Evolutionary conservation across 495 filamentous ascomycete genomes (phyloP), one percentile per base, ranked within the genome.

Genomic region (Amorphotheca resinae): DNA sequence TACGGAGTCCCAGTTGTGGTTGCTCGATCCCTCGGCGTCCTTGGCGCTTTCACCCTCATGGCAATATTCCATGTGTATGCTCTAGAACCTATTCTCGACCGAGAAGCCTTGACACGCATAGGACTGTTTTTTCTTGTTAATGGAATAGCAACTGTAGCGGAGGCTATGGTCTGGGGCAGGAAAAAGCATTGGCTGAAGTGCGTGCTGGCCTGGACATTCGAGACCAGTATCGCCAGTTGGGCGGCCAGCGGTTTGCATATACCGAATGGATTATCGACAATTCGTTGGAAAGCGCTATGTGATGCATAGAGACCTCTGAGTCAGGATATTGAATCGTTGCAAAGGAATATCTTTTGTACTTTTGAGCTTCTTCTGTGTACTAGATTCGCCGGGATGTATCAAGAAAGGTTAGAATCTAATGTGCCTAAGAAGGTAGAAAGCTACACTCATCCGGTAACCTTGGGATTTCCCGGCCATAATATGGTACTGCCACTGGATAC

Each of bases 81-180:
- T 4, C 23, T 64, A 22, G 41, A 43, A 15, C 59, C 61, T 1
- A 50, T 64, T 34, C 37, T 64, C 7, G 30, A 26, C 9, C 20
- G 22, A 14, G 49, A 55, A 35, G 54, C 49, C 6, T 33, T 56
- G 22, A 42, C 33, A 21, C 47, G 61, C 17, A 48, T 64, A 18
- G 54, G 45, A 18, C 7, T 57, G 17, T 64, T 64, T 43, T 64
- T 64, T 38, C 25, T 61, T 17, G 28, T 52, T 14, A 64, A 64
- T 38, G 61, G 61, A 3, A 34, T 62, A 6, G 50, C 45, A n/a
- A 61, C 59, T 0, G 53, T 64, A 1, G 9, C 41, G 0, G 61
- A 64, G 33, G 52, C 48, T 6, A 47, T 45, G 4, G 48, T 62
- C 23, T 64, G 61, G 61, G 61, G 61, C n/a, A 50, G 48, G 33